phyloP scores from a whole-genome alignment of 2,329 filamentous ascomycete species.

The Fusarium sororula region DNA sequence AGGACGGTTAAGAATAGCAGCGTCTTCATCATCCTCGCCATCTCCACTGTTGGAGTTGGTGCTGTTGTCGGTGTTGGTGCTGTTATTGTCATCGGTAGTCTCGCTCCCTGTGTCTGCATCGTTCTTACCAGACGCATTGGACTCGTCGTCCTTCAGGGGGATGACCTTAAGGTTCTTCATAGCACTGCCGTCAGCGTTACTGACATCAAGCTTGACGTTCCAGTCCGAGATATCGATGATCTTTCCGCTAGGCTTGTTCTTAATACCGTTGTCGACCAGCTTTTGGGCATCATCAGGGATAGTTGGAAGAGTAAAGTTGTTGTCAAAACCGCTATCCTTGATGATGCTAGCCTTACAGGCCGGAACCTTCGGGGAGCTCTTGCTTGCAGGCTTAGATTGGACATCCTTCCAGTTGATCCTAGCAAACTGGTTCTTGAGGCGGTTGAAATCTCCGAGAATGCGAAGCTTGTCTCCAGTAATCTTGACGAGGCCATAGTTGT shows the following conservation, averaged over 20 bases:
- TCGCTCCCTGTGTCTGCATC: conserved; percentile 47
- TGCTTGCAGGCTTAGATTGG: conserved; percentile 67
- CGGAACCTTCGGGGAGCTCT: conserved; percentile 62
- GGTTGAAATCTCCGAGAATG: conserved; percentile 73
- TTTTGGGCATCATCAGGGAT: conserved; percentile 73
- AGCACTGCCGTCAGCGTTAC: conserved; percentile 51
- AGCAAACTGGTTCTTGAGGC: conserved; percentile 78
- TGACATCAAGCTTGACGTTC: conserved; percentile 59
- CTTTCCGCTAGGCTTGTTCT: conserved; percentile 69
- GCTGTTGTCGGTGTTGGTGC: conserved; percentile 27
- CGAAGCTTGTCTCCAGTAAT: conserved; percentile 66
- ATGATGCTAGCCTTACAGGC: conserved; percentile 75
- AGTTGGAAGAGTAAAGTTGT: conserved; percentile 79
- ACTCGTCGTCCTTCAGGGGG: conserved; percentile 54
- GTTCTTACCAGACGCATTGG: conserved; percentile 59
- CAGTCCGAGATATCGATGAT: conserved; percentile 75
- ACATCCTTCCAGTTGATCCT: conserved; percentile 77
- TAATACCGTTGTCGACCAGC: conserved; percentile 81
- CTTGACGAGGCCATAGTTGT: conserved; percentile 72
- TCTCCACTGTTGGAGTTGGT: conserved; percentile 32
- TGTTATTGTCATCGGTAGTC: conserved; percentile 35
- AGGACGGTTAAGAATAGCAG: conserved; percentile 44
- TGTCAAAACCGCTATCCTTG: conserved; percentile 72
- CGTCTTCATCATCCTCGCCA: conserved; percentile 44
- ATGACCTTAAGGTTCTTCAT: conserved; percentile 59